Evolutionary conservation across 2,329 filamentous ascomycete species (phyloP), one percentile per base, ranked within the genome.

Genomic region (Tolypocladium sp.): DNA sequence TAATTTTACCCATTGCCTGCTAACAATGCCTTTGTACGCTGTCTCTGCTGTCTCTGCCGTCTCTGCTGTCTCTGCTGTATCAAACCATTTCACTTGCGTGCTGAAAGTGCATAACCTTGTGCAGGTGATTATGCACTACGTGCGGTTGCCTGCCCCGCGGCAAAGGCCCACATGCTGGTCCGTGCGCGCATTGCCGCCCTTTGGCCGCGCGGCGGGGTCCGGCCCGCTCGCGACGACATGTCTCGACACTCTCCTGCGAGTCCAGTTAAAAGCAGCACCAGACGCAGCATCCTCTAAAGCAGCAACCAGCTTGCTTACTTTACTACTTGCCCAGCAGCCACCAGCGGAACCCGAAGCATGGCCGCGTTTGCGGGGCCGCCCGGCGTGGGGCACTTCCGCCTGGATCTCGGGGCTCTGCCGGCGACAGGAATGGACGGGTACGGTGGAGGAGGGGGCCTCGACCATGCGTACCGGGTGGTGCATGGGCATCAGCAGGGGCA

Each of bases 321-420:
- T 12, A 12, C 35, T 9, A 33, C 10, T 1, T n/a, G n/a, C n/a
- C n/a, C n/a, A n/a, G n/a, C n/a, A n/a, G n/a, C n/a, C n/a, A n/a
- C n/a, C n/a, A n/a, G n/a, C n/a, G n/a, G n/a, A n/a, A n/a, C 42
- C 42, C 3, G 15, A 25, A 49, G 22, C 44, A 52, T 52, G 46
- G 27, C 46, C 46, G 27, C 46, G 15, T 52, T 52, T 33, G 27
- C 49, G 56, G 59, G 59, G 51, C 59, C 42, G 56, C 59, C 59
- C 49, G 59, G 59, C 56, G 56, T 40, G 56, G 59, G 56, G 56
- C 59, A 60, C 49, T 58, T 60, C 56, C 59, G 56, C 42, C 52
- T 56, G n/a, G 44, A 60, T 12, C 55, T 60, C 38, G 59, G 59
- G 37, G 44, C 57, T 13, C 56, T 37, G n/a, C 13, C 52, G 20